Evolutionary conservation across 2,329 filamentous ascomycete genomes (phyloP).

Genomic region (Aspergillus glaucus): DNA sequence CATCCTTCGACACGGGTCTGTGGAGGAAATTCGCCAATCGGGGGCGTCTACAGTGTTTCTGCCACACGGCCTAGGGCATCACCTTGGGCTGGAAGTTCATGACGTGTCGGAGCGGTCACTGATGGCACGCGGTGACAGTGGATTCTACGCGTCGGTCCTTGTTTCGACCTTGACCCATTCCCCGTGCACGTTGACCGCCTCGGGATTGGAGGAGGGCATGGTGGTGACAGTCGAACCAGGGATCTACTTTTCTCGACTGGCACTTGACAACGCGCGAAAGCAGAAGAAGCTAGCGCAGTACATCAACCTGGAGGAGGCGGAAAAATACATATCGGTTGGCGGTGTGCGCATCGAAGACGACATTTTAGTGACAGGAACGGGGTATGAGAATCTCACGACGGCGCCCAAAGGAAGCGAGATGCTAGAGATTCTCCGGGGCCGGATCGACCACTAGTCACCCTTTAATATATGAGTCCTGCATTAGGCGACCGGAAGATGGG

Average conservation of each 20-base stretch:
- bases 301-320: conserved; percentile 35
- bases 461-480: conserved; percentile 1
- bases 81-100: conserved; percentile 47
- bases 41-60: conserved; percentile 37
- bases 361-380: conserved; percentile 62
- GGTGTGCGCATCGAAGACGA: conserved; percentile 49
- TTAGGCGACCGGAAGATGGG: background rate
- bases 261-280: conserved; percentile 28
- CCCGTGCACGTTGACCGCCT: conserved; percentile 28
- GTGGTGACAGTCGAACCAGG: conserved; percentile 53
- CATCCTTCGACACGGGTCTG: conserved; percentile 60
- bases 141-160: conserved; percentile 10
- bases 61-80: conserved; percentile 50
- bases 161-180: conserved; percentile 14
- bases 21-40: conserved; percentile 41
- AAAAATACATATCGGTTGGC: conserved; percentile 37
- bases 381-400: conserved; percentile 66
- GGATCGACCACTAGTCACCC: conserved; percentile 9
- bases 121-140: conserved; percentile 20
- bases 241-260: conserved; percentile 39
- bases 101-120: conserved; percentile 35
- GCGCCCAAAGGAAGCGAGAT: conserved; percentile 60
- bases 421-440: conserved; percentile 32
- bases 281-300: conserved; percentile 24
- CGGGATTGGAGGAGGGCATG: conserved; percentile 46